Percentiles rank a stretch among this genome's conserved stretches.
Conservation (phyloP, 1,284 basidiomycete genomes). For the Cryptococcus neoformans region DNA sequence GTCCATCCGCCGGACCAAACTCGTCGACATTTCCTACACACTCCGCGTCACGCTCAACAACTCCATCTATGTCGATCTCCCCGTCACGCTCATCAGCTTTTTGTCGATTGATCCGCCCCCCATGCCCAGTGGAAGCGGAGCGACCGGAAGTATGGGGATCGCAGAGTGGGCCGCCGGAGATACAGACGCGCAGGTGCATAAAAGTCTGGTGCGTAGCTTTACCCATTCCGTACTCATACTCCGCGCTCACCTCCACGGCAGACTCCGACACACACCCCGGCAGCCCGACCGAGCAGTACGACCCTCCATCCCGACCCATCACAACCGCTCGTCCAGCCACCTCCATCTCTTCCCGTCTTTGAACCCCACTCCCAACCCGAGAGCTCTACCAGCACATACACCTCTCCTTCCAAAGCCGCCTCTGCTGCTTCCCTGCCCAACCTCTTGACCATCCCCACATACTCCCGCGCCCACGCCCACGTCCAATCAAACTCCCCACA, state of each 20-base stretch:
- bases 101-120: constrained; percentile 48
- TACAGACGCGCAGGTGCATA: not conserved
- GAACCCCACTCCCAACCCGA: constrained; percentile 9
- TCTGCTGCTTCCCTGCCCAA: not conserved
- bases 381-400: constrained; percentile 23
- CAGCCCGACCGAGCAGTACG: constrained; percentile 34
- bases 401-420: not conserved
- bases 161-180: not conserved
- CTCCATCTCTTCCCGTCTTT: not conserved
- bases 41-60: constrained; percentile 70
- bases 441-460: not conserved
- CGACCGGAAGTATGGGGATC: not conserved
- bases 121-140: constrained; percentile 33
- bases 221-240: not conserved
- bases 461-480: not conserved
- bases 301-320: constrained; percentile 36
- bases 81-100: constrained; percentile 48
- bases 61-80: constrained; percentile 54
- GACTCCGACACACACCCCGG: not conserved
- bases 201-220: not conserved
- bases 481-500: not conserved
- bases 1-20: constrained; percentile 66
- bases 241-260: not conserved
- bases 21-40: constrained; percentile 76
- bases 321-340: not conserved